These are phyloP conservation scores for Cercospora janseana DNA, from an alignment of 2,329 filamentous ascomycete genomes.

Conservation along the genomic window DNA sequence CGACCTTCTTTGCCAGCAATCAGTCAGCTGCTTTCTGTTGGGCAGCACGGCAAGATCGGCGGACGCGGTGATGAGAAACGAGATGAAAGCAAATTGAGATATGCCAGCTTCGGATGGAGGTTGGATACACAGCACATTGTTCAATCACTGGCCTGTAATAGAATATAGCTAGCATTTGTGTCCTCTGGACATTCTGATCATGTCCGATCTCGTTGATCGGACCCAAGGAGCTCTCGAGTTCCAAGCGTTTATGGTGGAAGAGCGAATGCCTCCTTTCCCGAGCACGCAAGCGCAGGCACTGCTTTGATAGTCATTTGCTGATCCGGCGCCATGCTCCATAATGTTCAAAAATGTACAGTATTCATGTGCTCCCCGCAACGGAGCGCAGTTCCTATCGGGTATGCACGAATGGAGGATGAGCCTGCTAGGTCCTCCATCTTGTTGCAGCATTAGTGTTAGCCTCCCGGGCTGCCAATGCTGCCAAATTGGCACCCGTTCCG, in stretches of 20 bases:
- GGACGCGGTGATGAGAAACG: too few relatives aligned
- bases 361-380: background rate
- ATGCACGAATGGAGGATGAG: slow-evolving; percentile 6
- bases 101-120: background rate
- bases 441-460: slow-evolving; percentile 22
- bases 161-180: background rate
- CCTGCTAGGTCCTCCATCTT: slow-evolving; percentile 23
- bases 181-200: too few relatives aligned
- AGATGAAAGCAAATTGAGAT: background rate
- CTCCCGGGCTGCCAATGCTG: slow-evolving; percentile 26
- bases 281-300: too few relatives aligned
- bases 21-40: too few relatives aligned
- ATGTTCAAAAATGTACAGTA: slow-evolving; percentile 6
- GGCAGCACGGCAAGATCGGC: too few relatives aligned
- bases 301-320: too few relatives aligned
- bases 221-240: too few relatives aligned
- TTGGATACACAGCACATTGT: background rate
- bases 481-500: slow-evolving; percentile 18
- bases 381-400: background rate
- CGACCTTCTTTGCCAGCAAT: too few relatives aligned
- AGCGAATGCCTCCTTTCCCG: too few relatives aligned
- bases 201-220: too few relatives aligned
- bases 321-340: too few relatives aligned
- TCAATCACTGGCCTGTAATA: background rate
- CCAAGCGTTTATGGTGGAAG: too few relatives aligned